Conservation (phyloP, 2,329 filamentous ascomycete species). For the Hymenoscyphus occultus region DNA sequence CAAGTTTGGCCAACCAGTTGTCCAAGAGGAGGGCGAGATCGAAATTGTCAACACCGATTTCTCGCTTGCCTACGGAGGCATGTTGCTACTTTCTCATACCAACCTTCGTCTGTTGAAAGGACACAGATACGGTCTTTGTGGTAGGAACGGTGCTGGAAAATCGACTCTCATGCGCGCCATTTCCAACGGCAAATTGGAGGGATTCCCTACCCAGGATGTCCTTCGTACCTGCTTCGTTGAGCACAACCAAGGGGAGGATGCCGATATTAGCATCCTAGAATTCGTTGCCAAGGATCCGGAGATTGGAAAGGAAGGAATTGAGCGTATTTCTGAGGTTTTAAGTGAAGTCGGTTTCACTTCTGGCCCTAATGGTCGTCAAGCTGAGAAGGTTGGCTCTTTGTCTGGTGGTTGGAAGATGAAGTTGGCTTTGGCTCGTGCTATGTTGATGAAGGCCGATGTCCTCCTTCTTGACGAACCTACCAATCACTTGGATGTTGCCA, state of each 20-base stretch:
- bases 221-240: constrained; percentile 97
- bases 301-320: constrained; percentile 72
- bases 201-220: constrained; percentile 88
- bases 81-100: constrained; percentile 93
- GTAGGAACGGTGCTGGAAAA: constrained; percentile 95
- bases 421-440: constrained; percentile 89
- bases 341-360: constrained; percentile 91
- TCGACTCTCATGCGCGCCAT: constrained; percentile 99
- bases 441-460: constrained; percentile 96
- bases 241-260: constrained; percentile 98
- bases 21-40: constrained; percentile 86
- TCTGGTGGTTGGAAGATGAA: constrained; percentile 99
- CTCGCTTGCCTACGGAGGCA: constrained; percentile 95
- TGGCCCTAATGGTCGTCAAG: constrained; percentile 84
- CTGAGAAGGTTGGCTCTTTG: constrained; percentile 85
- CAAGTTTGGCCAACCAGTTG: constrained; percentile 78
- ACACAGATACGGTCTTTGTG: constrained; percentile 94
- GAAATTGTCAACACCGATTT: constrained; percentile 99
- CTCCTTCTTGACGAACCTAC: constrained; percentile 97
- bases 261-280: constrained; percentile 91
- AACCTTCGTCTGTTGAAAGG: constrained; percentile 93
- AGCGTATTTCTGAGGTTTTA: constrained; percentile 80
- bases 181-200: constrained; percentile 91
- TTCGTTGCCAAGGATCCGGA: constrained; percentile 88
- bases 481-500: constrained; percentile 95